These are phyloP conservation scores for Metschnikowia continentalis DNA, from an alignment of 805 yeast species.

Conservation along the genomic window DNA sequence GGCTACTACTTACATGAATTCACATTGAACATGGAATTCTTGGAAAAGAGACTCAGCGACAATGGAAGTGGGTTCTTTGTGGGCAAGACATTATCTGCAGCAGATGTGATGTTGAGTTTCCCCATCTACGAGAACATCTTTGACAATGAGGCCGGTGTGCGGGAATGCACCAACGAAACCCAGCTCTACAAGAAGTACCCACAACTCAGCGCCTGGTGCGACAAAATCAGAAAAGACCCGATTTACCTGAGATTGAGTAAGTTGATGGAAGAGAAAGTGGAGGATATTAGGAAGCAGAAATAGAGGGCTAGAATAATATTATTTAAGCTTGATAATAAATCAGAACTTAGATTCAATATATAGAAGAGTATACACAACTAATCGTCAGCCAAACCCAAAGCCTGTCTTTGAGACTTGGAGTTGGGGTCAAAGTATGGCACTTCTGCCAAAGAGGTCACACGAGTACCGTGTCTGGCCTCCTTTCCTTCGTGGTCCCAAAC, in stretches of 20 bases:
- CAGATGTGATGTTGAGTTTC: conserved; percentile 52
- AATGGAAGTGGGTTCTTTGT: conserved; percentile 41
- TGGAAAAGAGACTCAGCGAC: conserved; percentile 37
- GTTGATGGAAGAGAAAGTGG: conserved; percentile 29
- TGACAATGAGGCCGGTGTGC: conserved; percentile 33
- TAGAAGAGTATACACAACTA: conserved; percentile 2
- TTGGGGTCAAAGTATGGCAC: conserved; percentile 47
- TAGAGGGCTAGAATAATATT: background rate
- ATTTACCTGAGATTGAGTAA: conserved; percentile 27
- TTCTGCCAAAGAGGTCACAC: conserved; percentile 50
- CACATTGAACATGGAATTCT: conserved; percentile 31
- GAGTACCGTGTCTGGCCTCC: conserved; percentile 35
- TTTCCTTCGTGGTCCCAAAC: conserved; percentile 47
- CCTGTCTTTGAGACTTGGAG: conserved; percentile 51
- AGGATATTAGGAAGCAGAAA: conserved; percentile 10
- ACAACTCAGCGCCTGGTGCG: conserved; percentile 36
- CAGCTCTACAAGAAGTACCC: conserved; percentile 32
- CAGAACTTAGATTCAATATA: no score
- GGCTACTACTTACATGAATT: conserved; percentile 49
- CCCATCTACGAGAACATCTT: conserved; percentile 30
- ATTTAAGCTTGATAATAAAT: no score
- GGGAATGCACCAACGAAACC: conserved; percentile 32
- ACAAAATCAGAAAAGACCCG: conserved; percentile 30
- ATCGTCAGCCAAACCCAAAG: conserved; percentile 37
- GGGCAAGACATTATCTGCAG: conserved; percentile 48